A percentile compares a stretch with the other conserved stretches of the same genome.
Evolutionary conservation across 2,329 filamentous ascomycete species (phyloP).

Genomic region (Trichoderma aggressivum): DNA sequence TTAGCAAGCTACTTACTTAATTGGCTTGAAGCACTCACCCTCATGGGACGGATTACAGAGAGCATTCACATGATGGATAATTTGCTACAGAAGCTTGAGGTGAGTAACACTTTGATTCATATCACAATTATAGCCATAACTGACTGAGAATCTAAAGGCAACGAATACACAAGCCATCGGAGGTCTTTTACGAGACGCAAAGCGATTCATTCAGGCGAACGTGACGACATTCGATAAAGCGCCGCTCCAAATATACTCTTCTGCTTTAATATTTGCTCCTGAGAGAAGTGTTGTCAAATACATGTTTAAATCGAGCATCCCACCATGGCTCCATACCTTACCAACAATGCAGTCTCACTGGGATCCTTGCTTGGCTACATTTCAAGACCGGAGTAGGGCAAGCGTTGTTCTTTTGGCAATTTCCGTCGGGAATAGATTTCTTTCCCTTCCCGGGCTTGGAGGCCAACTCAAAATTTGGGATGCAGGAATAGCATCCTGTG

Average conservation of each 20-base stretch:
- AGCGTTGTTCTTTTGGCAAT: rapidly evolving
- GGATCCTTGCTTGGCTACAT: not conserved
- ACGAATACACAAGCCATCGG: not conserved
- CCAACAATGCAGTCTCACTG: not conserved
- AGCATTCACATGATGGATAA: constrained; percentile 12
- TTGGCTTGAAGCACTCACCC: constrained; percentile 40
- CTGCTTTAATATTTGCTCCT: constrained; percentile 27
- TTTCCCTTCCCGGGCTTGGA: not conserved
- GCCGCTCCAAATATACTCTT: constrained; percentile 30
- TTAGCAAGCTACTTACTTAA: constrained; percentile 38
- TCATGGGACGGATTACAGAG: constrained; percentile 27
- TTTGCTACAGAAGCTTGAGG: not conserved
- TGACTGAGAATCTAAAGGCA: not conserved
- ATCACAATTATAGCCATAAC: not conserved
- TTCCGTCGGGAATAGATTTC: not conserved
- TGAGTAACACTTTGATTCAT: not conserved
- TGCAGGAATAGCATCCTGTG: not conserved
- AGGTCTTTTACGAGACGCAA: constrained; percentile 22
- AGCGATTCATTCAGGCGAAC: constrained; percentile 20
- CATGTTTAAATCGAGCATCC: constrained; percentile 18
- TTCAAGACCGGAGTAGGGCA: rapidly evolving
- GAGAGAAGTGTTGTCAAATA: constrained; percentile 21
- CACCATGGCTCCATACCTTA: constrained; percentile 20
- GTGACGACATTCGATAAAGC: constrained; percentile 9
- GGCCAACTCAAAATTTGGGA: not conserved